These are phyloP conservation scores for Ustilago bromivora DNA, from an alignment of 1,284 basidiomycete species.

Conservation along the genomic window DNA sequence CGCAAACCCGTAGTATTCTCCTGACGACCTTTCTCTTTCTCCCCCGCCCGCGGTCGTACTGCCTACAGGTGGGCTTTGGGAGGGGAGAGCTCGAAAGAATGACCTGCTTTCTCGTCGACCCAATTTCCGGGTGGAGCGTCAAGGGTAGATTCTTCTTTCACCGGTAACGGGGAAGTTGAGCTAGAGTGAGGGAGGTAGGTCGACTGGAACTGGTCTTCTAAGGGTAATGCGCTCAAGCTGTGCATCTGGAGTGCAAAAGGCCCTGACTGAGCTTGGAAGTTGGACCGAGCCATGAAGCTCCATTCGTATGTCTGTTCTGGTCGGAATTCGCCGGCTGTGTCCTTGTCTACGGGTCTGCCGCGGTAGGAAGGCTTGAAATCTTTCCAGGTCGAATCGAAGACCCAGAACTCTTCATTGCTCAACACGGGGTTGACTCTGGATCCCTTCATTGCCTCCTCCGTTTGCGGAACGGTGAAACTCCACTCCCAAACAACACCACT, in stretches of 20 bases:
- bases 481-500: conserved; percentile 72
- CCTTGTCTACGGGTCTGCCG: conserved; percentile 68
- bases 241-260: conserved; percentile 46
- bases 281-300: conserved; percentile 61
- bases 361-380: conserved; percentile 72
- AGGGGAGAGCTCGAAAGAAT: conserved; percentile 33
- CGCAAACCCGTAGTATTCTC: conserved; percentile 61
- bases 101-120: conserved; percentile 27
- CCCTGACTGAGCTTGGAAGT: conserved; percentile 58
- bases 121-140: background rate
- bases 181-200: background rate
- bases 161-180: background rate
- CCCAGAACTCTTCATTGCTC: conserved; percentile 40
- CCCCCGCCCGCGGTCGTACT: background rate
- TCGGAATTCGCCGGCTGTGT: conserved; percentile 37
- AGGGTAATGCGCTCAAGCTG: conserved; percentile 33
- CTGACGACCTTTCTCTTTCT: background rate
- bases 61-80: conserved; percentile 16
- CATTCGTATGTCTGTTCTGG: conserved; percentile 52
- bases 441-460: conserved; percentile 4
- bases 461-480: conserved; percentile 61
- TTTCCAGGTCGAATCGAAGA: conserved; percentile 67
- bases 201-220: conserved; percentile 12
- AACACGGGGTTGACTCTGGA: conserved; percentile 14
- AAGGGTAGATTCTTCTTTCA: background rate